phyloP scores from a whole-genome alignment of 345 rosid genomes.

The Abelmoschus esculentus region DNA sequence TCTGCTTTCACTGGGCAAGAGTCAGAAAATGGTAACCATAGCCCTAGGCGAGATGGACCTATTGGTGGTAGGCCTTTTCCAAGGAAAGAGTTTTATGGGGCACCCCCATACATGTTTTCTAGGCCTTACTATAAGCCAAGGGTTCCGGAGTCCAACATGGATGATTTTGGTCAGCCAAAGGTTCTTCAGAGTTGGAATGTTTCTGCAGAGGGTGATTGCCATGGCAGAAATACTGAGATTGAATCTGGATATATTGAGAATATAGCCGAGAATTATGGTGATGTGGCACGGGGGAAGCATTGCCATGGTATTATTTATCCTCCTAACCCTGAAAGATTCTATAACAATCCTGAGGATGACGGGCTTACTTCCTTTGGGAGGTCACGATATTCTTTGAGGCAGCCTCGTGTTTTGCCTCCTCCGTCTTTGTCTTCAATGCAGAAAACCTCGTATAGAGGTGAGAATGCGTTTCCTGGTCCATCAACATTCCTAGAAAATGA shows the following conservation, averaged over 20 bases:
- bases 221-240: constrained; percentile 48
- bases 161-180: constrained; percentile 37
- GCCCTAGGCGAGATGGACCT: constrained; percentile 46
- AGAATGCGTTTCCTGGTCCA: constrained; percentile 46
- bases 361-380: constrained; percentile 69
- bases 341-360: constrained; percentile 60
- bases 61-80: constrained; percentile 38
- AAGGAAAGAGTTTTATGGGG: constrained; percentile 58
- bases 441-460: constrained; percentile 45
- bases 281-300: constrained; percentile 59
- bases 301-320: constrained; percentile 44
- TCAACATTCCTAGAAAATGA: constrained; percentile 42
- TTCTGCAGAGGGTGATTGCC: constrained; percentile 59
- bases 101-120: constrained; percentile 39
- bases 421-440: constrained; percentile 56
- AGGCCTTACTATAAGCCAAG: constrained; percentile 49
- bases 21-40: constrained; percentile 42
- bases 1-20: constrained; percentile 39
- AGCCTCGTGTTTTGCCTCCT: constrained; percentile 94
- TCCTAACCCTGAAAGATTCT: constrained; percentile 44
- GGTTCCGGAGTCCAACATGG: constrained; percentile 44
- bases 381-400: constrained; percentile 70
- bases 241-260: constrained; percentile 66
- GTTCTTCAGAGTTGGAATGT: constrained; percentile 71
- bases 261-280: constrained; percentile 57